Evolutionary conservation across 768 basidiomycete genomes (phyloP).

Genomic region (Sarcodon sp.): DNA sequence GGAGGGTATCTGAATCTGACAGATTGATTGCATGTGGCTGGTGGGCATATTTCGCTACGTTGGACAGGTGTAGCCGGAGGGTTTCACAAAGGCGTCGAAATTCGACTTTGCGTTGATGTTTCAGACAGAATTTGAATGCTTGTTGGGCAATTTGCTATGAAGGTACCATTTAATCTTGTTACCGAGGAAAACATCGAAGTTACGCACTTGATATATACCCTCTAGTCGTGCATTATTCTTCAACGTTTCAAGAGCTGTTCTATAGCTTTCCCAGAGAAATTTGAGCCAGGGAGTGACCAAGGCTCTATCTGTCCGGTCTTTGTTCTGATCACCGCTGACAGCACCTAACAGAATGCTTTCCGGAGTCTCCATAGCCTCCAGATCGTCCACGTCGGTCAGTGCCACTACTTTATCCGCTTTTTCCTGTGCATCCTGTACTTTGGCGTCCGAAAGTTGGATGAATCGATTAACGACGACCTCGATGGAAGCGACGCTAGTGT

Average conservation of each 20-base stretch:
- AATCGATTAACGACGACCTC: conserved; percentile 86
- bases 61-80: conserved; percentile 85
- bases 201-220: conserved; percentile 78
- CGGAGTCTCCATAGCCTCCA: conserved; percentile 92
- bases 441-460: conserved; percentile 66
- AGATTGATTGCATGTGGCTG: conserved; percentile 94
- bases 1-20: conserved; percentile 86
- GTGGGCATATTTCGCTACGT: conserved; percentile 81
- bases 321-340: conserved; percentile 82
- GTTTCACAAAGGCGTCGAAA: conserved; percentile 96
- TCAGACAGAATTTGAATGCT: conserved; percentile 94
- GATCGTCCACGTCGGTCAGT: conserved; percentile 78
- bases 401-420: conserved; percentile 66
- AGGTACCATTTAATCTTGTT: not conserved
- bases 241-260: conserved; percentile 88
- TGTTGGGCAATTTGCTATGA: conserved; percentile 85
- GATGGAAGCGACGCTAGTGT: conserved; percentile 81
- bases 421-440: conserved; percentile 78
- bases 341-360: conserved; percentile 85
- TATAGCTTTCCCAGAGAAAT: conserved; percentile 98
- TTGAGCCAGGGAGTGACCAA: conserved; percentile 97
- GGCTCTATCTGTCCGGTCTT: conserved; percentile 88
- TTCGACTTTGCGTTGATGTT: conserved; percentile 89
- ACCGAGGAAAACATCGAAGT: not conserved
- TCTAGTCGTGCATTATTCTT: conserved; percentile 94